phyloP scores from a whole-genome alignment of 306 rosid species.

The Rosa lucieae region DNA sequence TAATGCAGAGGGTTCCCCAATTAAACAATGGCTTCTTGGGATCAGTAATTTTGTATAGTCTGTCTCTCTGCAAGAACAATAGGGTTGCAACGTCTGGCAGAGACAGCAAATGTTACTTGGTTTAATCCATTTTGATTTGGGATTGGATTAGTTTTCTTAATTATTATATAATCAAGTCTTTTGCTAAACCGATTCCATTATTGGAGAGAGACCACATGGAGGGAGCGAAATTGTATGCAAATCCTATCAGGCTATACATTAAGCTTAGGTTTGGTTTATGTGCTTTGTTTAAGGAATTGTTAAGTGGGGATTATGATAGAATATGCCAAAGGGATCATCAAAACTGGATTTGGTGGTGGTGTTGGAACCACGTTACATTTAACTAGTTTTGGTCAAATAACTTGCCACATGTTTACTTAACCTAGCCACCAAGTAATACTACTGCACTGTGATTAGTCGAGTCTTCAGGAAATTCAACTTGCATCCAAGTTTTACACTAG shows the following conservation, averaged over 20 bases:
- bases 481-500: not conserved
- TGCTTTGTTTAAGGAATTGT: not conserved
- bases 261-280: not conserved
- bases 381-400: slow-evolving; percentile 4
- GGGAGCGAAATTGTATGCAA: slow-evolving; percentile 21
- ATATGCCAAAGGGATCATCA: slow-evolving; percentile 2
- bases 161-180: not conserved
- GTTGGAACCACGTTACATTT: slow-evolving; percentile 24
- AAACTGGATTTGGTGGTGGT: slow-evolving; percentile 23
- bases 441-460: not conserved
- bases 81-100: slow-evolving; percentile 28
- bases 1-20: slow-evolving; percentile 5
- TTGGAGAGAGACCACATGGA: slow-evolving; percentile 49
- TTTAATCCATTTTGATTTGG: slow-evolving; percentile 1
- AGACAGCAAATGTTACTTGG: slow-evolving; percentile 31
- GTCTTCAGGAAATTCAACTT: not conserved
- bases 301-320: not conserved
- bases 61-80: slow-evolving; percentile 24
- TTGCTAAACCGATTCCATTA: slow-evolving; percentile 33
- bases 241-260: not conserved
- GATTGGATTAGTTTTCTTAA: slow-evolving; percentile 12
- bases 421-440: not conserved
- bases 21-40: slow-evolving; percentile 40
- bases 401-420: not conserved
- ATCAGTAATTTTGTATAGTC: slow-evolving; percentile 30